These are phyloP conservation scores for Trametes polyzona DNA, from an alignment of 1,284 basidiomycete genomes.

Conservation along the genomic window DNA sequence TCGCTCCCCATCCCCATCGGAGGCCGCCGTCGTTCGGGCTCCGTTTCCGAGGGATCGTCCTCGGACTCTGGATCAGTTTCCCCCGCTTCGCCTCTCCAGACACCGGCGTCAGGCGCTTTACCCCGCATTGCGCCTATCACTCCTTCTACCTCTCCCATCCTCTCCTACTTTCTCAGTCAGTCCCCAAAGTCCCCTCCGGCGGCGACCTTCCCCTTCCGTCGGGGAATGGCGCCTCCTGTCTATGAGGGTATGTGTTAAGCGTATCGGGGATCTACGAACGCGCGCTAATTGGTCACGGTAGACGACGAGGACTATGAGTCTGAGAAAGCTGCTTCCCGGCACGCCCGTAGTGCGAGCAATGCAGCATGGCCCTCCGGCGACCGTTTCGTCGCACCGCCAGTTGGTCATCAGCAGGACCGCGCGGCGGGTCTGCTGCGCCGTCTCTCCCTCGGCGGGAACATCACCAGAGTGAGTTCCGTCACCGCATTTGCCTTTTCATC, in stretches of 20 bases:
- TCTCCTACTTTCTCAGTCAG: slow-evolving; percentile 68
- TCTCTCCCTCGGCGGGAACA: slow-evolving; percentile 66
- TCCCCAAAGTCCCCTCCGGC: slow-evolving; percentile 51
- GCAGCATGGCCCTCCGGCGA: slow-evolving; percentile 43
- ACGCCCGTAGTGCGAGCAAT: slow-evolving; percentile 41
- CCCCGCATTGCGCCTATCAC: slow-evolving; percentile 53
- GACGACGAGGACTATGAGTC: slow-evolving; percentile 44
- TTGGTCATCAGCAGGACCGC: slow-evolving; percentile 58
- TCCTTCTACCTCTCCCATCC: slow-evolving; percentile 66
- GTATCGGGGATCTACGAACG: too few relatives aligned
- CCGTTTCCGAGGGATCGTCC: slow-evolving; percentile 53
- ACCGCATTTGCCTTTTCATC: slow-evolving; percentile 5
- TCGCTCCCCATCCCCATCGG: slow-evolving; percentile 71
- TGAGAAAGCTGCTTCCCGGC: slow-evolving; percentile 34
- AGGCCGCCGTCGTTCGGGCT: slow-evolving; percentile 49
- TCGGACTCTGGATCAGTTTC: slow-evolving; percentile 49
- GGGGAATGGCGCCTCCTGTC: slow-evolving; percentile 49
- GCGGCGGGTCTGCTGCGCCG: slow-evolving; percentile 70
- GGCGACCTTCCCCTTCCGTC: slow-evolving; percentile 61
- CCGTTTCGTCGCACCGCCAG: slow-evolving; percentile 48
- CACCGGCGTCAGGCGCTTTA: slow-evolving; percentile 46
- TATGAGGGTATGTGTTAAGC: slow-evolving; percentile 61
- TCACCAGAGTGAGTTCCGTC: slow-evolving; percentile 51
- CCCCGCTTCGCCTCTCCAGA: slow-evolving; percentile 48
- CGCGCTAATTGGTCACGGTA: slow-evolving; percentile 14